Evolutionary conservation across 164 flowering plant genomes (phyloP), one percentile per base, ranked within the genome.

Genomic region (Macadamia integrifolia): DNA sequence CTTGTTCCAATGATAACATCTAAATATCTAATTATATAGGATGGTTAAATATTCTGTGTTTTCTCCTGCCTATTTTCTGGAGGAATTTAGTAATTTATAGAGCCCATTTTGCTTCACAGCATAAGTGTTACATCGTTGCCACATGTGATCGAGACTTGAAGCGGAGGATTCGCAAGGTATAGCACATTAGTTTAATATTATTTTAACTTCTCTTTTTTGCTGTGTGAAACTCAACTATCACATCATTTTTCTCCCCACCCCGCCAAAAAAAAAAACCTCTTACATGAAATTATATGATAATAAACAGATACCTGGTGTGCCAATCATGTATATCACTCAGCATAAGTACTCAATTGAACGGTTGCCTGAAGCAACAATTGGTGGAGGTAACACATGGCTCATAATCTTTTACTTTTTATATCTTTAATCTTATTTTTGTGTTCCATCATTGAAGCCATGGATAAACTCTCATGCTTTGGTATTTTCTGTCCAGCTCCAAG

Each of bases 61-160:
- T 46, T 46, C 50, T 46, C 50, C 50, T 30, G 15, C 7, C 50
- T 7, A 46, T 46, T 17, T 7, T 66, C 32, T 17, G 14, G 6
- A 12, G 46, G 6, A 11, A 14, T 8, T 29, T 44, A 35, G 46
- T 2, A 11, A 14, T 8, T 40, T 44, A 35, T 14, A 17, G 55
- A 59, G 14, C 8, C 35, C 8, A 17, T 61, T 68, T 60, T 69
- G 28, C 32, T 78, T 67, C 56, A 64, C 89, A 92, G 96, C 94
- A 87, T 58, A 92, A 93, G 75, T 93, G 98, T 83, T 91, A 88
- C 76, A 84, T 93, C 49, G 98, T 92, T 72, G 98, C 96, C 65
- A 92, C 97, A 62, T 92, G 98, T 73, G 99, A 94, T 88, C 78
- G 99, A 72, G 99, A 94, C 76, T 78, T 94, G 77, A 94, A 94